Evolutionary conservation across 1,139 yeast species (phyloP).

Genomic region (Kodamaea derodonti): DNA sequence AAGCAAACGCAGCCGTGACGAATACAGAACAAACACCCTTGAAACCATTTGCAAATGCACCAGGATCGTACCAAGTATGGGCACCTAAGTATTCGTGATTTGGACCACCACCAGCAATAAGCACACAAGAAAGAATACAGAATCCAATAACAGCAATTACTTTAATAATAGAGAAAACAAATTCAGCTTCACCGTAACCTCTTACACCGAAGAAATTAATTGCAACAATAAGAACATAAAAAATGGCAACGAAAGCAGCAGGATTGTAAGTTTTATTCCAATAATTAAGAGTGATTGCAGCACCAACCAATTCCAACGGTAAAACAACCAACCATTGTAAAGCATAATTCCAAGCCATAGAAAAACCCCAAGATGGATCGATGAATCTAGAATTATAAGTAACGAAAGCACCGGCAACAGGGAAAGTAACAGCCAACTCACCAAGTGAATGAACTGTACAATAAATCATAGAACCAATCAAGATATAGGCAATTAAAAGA

Average conservation of each 20-base stretch:
- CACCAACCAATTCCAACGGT: conserved; percentile 73
- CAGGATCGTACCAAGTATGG: conserved; percentile 44
- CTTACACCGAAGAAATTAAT: conserved; percentile 39
- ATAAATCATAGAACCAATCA: conserved; percentile 67
- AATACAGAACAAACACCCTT: conserved; percentile 43
- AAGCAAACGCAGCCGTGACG: conserved; percentile 40
- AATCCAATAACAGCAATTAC: conserved; percentile 37
- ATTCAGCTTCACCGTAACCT: conserved; percentile 46
- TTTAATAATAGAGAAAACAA: conserved; percentile 34
- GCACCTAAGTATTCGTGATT: conserved; percentile 42
- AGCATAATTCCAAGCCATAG: conserved; percentile 78
- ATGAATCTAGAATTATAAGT: conserved; percentile 67
- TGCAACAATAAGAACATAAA: conserved; percentile 29
- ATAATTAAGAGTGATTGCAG: conserved; percentile 33
- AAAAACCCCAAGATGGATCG: conserved; percentile 76
- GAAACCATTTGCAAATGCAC: conserved; percentile 38
- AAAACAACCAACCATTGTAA: conserved; percentile 75
- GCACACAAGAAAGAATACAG: conserved; percentile 36
- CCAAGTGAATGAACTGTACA: conserved; percentile 82
- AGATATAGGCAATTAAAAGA: conserved; percentile 62
- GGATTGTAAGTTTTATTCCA: conserved; percentile 32
- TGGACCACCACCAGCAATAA: conserved; percentile 39
- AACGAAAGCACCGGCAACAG: conserved; percentile 76
- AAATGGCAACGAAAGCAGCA: conserved; percentile 38
- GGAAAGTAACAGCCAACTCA: conserved; percentile 76